Evolutionary conservation across 2,329 filamentous ascomycete species (phyloP).

Genomic region (Hirsutella thompsonii): DNA sequence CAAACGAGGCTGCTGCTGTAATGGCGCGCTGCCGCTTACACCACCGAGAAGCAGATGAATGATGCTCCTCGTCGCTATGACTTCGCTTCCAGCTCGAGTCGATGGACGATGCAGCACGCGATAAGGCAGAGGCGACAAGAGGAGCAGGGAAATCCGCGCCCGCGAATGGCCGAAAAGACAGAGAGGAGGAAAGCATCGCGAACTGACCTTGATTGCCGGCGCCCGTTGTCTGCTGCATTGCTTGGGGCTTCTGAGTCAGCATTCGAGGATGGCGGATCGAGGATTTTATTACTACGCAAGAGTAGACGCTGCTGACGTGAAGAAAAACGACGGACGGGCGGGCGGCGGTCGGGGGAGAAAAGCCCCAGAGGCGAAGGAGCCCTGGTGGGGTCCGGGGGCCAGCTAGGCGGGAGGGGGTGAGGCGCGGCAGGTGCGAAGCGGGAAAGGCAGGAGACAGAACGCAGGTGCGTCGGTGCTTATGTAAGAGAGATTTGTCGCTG

Average conservation of each 20-base stretch:
- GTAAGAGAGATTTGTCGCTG: no score
- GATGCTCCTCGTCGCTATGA: no score
- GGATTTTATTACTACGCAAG: conserved; percentile 11
- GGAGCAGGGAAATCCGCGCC: not conserved
- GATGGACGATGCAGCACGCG: not conserved
- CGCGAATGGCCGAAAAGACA: not conserved
- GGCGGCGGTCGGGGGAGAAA: not conserved
- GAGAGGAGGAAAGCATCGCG: not conserved
- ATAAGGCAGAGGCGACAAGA: not conserved
- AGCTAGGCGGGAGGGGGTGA: no score
- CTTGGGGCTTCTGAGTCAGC: conserved; percentile 11
- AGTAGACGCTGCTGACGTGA: conserved; percentile 11
- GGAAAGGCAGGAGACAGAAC: not conserved
- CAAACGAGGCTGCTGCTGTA: no score
- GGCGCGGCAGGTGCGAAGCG: not conserved
- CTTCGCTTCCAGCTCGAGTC: not conserved
- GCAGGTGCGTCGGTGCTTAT: not conserved
- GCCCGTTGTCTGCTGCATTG: conserved; percentile 10
- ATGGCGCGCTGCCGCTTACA: no score
- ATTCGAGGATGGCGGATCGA: conserved; percentile 8
- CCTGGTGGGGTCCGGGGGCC: not conserved
- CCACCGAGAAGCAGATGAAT: no score
- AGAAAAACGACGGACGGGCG: conserved; percentile 6
- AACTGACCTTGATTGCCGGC: conserved; percentile 10
- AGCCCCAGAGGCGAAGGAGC: not conserved